Evolutionary conservation across 129 eudicot genomes (phyloP).

Genomic region (Flaveria bidentis): DNA sequence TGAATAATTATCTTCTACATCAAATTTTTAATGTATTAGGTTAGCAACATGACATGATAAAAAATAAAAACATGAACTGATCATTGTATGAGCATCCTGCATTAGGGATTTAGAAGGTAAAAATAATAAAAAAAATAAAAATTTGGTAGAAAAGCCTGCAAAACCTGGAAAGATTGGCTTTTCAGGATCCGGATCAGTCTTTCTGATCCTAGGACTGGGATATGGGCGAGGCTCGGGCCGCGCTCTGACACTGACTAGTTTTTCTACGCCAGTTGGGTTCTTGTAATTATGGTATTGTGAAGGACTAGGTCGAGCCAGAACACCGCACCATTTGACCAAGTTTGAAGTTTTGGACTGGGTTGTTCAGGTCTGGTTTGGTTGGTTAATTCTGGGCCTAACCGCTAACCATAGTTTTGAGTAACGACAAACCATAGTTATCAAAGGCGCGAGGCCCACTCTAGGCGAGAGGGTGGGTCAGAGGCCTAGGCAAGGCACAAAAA

Average conservation of each 20-base stretch:
- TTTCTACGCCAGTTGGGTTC: neutral
- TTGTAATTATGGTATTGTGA: neutral
- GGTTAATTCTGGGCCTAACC: too few species aligned
- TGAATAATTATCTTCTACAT: neutral
- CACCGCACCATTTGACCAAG: too few species aligned
- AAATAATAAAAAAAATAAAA: neutral
- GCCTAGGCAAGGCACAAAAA: too few species aligned
- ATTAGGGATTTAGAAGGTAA: constrained; percentile 6
- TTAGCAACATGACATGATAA: neutral
- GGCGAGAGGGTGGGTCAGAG: too few species aligned
- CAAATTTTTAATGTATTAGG: neutral
- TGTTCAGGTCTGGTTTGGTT: too few species aligned
- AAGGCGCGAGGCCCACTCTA: too few species aligned
- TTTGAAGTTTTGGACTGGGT: too few species aligned
- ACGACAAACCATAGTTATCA: too few species aligned
- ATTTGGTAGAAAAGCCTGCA: neutral
- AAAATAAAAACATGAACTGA: neutral
- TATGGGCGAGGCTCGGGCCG: too few species aligned
- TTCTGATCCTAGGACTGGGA: neutral
- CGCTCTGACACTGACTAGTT: neutral
- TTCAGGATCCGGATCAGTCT: neutral
- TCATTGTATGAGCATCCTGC: neutral
- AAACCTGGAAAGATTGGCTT: neutral
- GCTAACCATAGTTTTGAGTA: too few species aligned
- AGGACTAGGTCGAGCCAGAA: too few species aligned